Percentiles rank a stretch among this genome's conserved stretches.
Evolutionary conservation across 2,329 filamentous ascomycete species (phyloP).

Genomic region (Fusarium sp.): DNA sequence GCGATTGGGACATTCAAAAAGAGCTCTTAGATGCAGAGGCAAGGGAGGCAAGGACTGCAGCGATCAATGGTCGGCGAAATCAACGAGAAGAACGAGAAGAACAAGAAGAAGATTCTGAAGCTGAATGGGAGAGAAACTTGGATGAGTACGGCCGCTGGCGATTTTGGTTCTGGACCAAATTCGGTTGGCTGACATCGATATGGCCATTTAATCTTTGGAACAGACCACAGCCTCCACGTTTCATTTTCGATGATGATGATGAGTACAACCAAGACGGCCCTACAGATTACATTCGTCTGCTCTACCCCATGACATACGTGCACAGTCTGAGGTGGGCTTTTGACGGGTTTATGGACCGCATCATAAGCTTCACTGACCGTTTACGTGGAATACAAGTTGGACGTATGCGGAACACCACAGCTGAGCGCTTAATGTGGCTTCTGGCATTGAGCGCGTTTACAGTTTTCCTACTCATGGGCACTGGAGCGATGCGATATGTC

Average conservation of each 20-base stretch:
- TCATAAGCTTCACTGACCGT: conserved; percentile 31
- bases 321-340: conserved; percentile 41
- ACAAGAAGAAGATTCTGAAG: not conserved
- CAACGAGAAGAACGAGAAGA: too few species aligned
- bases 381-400: conserved; percentile 8
- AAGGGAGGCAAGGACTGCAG: not conserved
- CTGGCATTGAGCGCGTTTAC: not conserved
- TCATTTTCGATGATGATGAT: not conserved
- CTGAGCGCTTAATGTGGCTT: not conserved
- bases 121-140: not conserved
- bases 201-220: conserved; percentile 29
- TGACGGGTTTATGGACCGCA: conserved; percentile 33
- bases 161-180: conserved; percentile 35
- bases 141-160: conserved; percentile 11
- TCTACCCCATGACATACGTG: conserved; percentile 50
- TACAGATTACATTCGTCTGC: conserved; percentile 42
- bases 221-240: not conserved
- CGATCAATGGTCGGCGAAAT: not conserved
- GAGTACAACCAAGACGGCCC: conserved; percentile 18
- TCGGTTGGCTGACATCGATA: conserved; percentile 39
- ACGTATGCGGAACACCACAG: not conserved
- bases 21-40: not conserved
- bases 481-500: not conserved
- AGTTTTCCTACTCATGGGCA: conserved; percentile 1
- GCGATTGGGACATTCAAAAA: conserved; percentile 33